A percentile compares a stretch with the other conserved stretches of the same genome.
phyloP scores from a whole-genome alignment of 2,329 filamentous ascomycete species.

The Fusarium transvaalense region DNA sequence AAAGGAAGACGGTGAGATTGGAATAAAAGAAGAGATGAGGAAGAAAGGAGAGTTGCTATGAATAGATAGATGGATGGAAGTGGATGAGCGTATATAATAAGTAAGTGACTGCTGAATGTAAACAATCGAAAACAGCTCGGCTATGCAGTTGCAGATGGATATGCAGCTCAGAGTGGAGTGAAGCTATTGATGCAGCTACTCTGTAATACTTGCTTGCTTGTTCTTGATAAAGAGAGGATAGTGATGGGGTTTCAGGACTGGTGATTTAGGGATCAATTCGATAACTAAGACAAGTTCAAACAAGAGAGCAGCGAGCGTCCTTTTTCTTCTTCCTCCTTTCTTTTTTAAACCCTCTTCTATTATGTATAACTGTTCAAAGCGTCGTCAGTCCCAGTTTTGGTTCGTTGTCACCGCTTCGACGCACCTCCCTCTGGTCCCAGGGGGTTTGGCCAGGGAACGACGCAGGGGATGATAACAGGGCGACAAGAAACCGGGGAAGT shows the following conservation, averaged over 20 bases:
- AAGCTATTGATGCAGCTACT: constrained; percentile 31
- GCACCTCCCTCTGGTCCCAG: constrained; percentile 27
- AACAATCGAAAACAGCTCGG: constrained; percentile 16
- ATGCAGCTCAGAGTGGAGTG: constrained; percentile 36
- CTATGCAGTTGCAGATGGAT: constrained; percentile 14
- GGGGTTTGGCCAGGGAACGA: constrained; percentile 37
- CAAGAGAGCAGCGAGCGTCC: constrained; percentile 12
- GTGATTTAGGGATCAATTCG: neutral
- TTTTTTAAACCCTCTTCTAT: constrained; percentile 18
- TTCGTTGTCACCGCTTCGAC: constrained; percentile 44
- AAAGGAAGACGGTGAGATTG: constrained; percentile 6
- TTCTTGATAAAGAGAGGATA: constrained; percentile 14
- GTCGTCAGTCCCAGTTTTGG: constrained; percentile 22
- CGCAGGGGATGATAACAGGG: constrained; percentile 39
- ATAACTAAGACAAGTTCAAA: neutral
- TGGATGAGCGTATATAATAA: constrained; percentile 15
- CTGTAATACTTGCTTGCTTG: constrained; percentile 18
- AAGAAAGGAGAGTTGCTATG: constrained; percentile 8
- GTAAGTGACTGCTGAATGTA: neutral
- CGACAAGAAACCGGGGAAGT: constrained; percentile 37
- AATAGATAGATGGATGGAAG: constrained; percentile 13
- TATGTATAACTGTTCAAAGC: neutral
- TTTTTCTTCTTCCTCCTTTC: constrained; percentile 20
- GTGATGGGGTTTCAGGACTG: neutral
- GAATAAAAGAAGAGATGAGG: constrained; percentile 10